Percentiles rank a stretch among this genome's conserved stretches.
Evolutionary conservation across 441 rosid genomes (phyloP).

Genomic region (Bruguiera hainesii): DNA sequence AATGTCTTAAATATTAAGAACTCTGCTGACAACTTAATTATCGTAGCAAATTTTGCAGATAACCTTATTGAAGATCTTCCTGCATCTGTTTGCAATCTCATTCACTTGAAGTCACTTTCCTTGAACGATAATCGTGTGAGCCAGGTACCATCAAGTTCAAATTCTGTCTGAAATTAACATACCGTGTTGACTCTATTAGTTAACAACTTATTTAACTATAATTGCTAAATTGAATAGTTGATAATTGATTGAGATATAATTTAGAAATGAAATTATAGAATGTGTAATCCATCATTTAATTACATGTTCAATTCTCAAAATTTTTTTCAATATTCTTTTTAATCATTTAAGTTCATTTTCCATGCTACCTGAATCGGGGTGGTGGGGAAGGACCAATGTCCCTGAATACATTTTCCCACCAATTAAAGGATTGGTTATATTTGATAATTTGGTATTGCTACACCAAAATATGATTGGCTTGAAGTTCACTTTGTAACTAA

Average conservation of each 20-base stretch:
- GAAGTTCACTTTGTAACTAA: not conserved
- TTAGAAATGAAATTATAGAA: too few relatives aligned
- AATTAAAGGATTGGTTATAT: too few relatives aligned
- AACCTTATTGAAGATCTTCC: conserved; percentile 77
- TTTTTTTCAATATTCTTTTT: too few relatives aligned
- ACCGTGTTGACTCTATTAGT: not conserved
- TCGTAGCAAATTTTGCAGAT: conserved; percentile 52
- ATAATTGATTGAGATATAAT: too few relatives aligned
- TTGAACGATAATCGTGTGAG: conserved; percentile 65
- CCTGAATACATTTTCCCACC: too few relatives aligned
- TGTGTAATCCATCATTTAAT: too few relatives aligned
- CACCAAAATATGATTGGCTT: not conserved
- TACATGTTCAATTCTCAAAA: too few relatives aligned
- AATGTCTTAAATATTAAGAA: conserved; percentile 3
- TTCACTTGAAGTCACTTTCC: conserved; percentile 73
- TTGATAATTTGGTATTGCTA: not conserved
- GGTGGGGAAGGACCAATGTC: too few relatives aligned
- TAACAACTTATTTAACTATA: not conserved
- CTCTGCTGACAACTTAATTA: conserved; percentile 22
- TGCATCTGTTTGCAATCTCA: conserved; percentile 67
- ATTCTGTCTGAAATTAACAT: not conserved
- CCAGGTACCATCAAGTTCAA: conserved; percentile 46
- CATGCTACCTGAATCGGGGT: too few relatives aligned
- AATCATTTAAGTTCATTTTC: too few relatives aligned
- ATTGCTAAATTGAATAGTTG: too few relatives aligned